Evolutionary conservation across 192 early-diverging fungal species (phyloP), one percentile per base, ranked within the genome.

Genomic region (Spinellus fusiger): DNA sequence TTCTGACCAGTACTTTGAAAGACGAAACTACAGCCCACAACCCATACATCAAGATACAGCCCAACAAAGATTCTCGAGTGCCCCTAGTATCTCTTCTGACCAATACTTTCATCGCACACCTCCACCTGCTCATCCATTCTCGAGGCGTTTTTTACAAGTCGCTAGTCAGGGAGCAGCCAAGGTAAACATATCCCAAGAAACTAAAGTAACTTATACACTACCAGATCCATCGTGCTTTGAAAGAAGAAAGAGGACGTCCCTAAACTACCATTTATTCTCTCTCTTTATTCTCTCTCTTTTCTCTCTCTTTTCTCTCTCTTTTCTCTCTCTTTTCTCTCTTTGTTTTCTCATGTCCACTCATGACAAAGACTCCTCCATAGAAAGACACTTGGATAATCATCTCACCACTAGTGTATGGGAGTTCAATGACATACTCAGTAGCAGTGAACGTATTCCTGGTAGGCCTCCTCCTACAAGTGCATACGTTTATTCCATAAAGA

Each of bases 1-100:
- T 27, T 90, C 88, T 20, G 93, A 95, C 67, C 89, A 94, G 78
- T 96, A 87, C 74, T 95, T 96, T 85, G 88, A 85, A 3, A 86
- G 92, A 20, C 80, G 82, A 33, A 64, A 77, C 8, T 86, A 86
- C 54, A 86, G 89, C 64, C 68, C 77, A 12, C 68, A 65, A 33
- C 60, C 70, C 6, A 63, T 68, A 20, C 53, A 74, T 2, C 80
- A 88, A 38, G 57, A 66, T 15, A 74, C 62, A 29, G 78, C 78
- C 16, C 85, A 86, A 3, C 57, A 85, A 16, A 69, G 83, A 61
- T 94, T 94, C 73, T 79, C 83, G 46, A 80, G 78, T 51, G 86
- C 89, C 9, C 84, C 81, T n/a, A 81, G 84, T 25, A 94, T 93
- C 52, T 86, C 89, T 5, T 88, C 86, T 44, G 89, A 84, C 61